Percentiles rank a stretch among this genome's conserved stretches.
Conservation (phyloP, 1,284 basidiomycete genomes). For the Rhizoctonia solani region DNA sequence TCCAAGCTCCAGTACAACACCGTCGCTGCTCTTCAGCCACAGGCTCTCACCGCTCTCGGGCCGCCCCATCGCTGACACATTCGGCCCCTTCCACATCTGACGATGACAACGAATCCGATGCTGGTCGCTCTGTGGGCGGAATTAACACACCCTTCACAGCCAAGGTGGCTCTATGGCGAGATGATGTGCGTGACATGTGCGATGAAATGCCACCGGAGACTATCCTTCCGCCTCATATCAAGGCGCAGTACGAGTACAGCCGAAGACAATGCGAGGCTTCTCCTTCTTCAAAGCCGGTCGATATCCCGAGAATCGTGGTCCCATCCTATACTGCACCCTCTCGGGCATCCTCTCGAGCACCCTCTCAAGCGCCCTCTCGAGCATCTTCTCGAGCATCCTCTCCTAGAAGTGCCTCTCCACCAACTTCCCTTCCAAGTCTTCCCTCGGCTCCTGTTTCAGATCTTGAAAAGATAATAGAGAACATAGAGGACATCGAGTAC, state of each 20-base stretch:
- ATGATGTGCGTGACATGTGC: background rate
- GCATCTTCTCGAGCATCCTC: too few relatives aligned
- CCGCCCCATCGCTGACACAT: slow-evolving; percentile 24
- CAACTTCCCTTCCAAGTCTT: background rate
- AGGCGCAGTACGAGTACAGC: background rate
- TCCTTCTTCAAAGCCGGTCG: too few relatives aligned
- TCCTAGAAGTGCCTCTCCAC: background rate
- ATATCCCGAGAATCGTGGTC: too few relatives aligned
- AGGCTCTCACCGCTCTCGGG: background rate
- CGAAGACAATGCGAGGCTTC: too few relatives aligned
- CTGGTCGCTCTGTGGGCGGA: background rate
- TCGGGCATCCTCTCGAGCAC: too few relatives aligned
- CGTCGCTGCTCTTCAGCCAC: background rate
- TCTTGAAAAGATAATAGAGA: background rate
- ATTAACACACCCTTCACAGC: slow-evolving; percentile 9
- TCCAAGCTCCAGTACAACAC: background rate
- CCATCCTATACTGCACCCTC: too few relatives aligned
- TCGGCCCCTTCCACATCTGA: slow-evolving; percentile 37
- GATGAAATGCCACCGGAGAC: background rate
- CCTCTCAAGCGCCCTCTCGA: too few relatives aligned
- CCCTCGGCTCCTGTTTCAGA: background rate
- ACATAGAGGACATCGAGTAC: slow-evolving; percentile 20
- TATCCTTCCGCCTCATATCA: background rate
- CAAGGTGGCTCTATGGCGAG: slow-evolving; percentile 21
- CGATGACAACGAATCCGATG: slow-evolving; percentile 38